Conservation (phyloP, 2,329 filamentous ascomycete genomes). For the Zelopaecilomyces penicillatus region DNA sequence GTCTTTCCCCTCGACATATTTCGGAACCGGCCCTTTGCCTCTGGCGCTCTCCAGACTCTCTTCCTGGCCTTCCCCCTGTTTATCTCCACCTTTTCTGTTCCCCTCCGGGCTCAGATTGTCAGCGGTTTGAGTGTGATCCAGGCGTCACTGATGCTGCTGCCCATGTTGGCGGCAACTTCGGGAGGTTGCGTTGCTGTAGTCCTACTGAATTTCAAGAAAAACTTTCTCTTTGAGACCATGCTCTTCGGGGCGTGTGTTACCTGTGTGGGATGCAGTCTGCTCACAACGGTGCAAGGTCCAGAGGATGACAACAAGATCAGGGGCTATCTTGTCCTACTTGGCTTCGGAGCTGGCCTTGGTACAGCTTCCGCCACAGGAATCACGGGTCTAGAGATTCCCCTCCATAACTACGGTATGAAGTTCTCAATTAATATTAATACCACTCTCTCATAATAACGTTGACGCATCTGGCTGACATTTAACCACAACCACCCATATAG, state of each 20-base stretch:
- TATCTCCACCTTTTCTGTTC: constrained; percentile 15
- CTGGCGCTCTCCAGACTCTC: constrained; percentile 35
- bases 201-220: background rate
- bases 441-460: no score
- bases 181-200: background rate
- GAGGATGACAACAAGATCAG: constrained; percentile 36
- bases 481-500: constrained; percentile 18
- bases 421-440: background rate
- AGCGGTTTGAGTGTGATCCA: background rate
- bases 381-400: constrained; percentile 31
- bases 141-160: background rate
- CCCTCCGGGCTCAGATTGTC: background rate
- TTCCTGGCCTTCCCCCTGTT: constrained; percentile 43
- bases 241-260: constrained; percentile 31
- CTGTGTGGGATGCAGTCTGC: constrained; percentile 37
- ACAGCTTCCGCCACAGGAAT: constrained; percentile 40
- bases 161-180: background rate
- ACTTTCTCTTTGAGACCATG: background rate
- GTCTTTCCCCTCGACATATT: constrained; percentile 39
- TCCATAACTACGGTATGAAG: constrained; percentile 36
- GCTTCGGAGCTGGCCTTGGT: constrained; percentile 43
- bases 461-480: no score
- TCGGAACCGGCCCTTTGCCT: constrained; percentile 36
- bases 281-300: constrained; percentile 27
- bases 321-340: constrained; percentile 43